Evolutionary conservation across 805 yeast species (phyloP).

Genomic region (Nematodospora valgi): DNA sequence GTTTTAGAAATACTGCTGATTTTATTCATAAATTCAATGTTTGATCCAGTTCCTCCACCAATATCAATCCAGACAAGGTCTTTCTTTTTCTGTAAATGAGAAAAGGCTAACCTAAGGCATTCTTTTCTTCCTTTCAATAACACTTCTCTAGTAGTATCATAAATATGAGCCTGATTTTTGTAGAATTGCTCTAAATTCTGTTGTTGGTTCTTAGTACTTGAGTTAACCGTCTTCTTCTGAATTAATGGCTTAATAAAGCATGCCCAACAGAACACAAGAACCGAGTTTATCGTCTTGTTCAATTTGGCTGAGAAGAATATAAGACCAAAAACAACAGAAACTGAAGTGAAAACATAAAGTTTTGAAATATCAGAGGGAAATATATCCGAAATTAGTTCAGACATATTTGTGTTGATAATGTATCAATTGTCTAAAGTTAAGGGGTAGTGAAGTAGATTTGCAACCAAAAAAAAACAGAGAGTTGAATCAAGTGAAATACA

Average conservation of each 20-base stretch:
- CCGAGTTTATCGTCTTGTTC: slow-evolving; percentile 21
- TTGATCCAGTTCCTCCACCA: slow-evolving; percentile 87
- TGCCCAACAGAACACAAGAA: slow-evolving; percentile 36
- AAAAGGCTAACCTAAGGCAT: slow-evolving; percentile 55
- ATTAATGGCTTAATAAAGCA: slow-evolving; percentile 58
- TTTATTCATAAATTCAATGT: slow-evolving; percentile 71
- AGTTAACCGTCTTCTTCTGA: slow-evolving; percentile 9
- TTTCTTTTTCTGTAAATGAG: slow-evolving; percentile 46
- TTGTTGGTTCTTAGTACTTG: slow-evolving; percentile 45
- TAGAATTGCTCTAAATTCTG: slow-evolving; percentile 67
- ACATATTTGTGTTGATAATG: slow-evolving; percentile 7
- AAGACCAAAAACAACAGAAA: slow-evolving; percentile 15
- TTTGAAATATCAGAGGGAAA: slow-evolving; percentile 14
- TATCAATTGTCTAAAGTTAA: too few relatives aligned
- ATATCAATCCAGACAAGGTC: slow-evolving; percentile 71
- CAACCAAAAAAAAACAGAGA: slow-evolving; percentile 1
- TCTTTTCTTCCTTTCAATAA: slow-evolving; percentile 69
- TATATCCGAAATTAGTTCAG: slow-evolving; percentile 8
- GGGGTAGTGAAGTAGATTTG: slow-evolving; percentile 3
- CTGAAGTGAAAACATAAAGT: slow-evolving; percentile 14
- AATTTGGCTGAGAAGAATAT: slow-evolving; percentile 15
- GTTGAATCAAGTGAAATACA: slow-evolving; percentile 1
- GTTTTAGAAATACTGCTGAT: slow-evolving; percentile 42
- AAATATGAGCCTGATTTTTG: slow-evolving; percentile 71
- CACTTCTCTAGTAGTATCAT: slow-evolving; percentile 66